Evolutionary conservation across 1,284 basidiomycete genomes (phyloP).

Genomic region (Kalmanozyma brasiliensis): DNA sequence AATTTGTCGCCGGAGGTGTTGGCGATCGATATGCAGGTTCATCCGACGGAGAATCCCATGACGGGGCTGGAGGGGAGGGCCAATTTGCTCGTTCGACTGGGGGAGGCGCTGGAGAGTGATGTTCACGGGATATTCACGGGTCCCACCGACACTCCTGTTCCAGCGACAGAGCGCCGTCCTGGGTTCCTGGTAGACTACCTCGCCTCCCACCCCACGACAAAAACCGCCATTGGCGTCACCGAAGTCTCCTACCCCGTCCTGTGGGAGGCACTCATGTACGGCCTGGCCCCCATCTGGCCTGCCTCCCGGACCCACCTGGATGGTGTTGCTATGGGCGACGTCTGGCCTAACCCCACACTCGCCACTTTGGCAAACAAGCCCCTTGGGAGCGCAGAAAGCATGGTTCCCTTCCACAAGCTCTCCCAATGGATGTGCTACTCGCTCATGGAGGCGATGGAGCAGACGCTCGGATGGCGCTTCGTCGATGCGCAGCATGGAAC

Average conservation of each 20-base stretch:
- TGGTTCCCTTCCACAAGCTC: slow-evolving; percentile 95
- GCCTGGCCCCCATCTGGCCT: slow-evolving; percentile 89
- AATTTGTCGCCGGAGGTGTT: slow-evolving; percentile 76
- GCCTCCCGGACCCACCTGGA: slow-evolving; percentile 75
- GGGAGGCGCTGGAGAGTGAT: slow-evolving; percentile 41
- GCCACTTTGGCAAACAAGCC: neutral
- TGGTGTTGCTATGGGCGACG: slow-evolving; percentile 82
- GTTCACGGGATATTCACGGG: slow-evolving; percentile 48
- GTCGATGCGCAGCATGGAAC: slow-evolving; percentile 81
- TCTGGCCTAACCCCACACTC: slow-evolving; percentile 75
- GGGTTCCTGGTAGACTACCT: slow-evolving; percentile 74
- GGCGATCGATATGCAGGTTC: slow-evolving; percentile 82
- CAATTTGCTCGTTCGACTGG: slow-evolving; percentile 71
- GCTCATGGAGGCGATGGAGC: slow-evolving; percentile 53
- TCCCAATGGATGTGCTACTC: slow-evolving; percentile 76
- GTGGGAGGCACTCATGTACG: slow-evolving; percentile 84
- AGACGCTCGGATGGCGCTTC: slow-evolving; percentile 78
- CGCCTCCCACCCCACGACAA: slow-evolving; percentile 65
- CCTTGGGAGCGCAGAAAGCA: slow-evolving; percentile 54
- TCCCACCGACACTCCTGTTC: slow-evolving; percentile 1
- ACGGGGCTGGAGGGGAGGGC: slow-evolving; percentile 88
- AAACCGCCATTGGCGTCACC: slow-evolving; percentile 47
- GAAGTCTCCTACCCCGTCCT: slow-evolving; percentile 69
- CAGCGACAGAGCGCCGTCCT: slow-evolving; percentile 16
- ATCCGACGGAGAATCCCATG: slow-evolving; percentile 79